Conservation (phyloP, 1,284 basidiomycete genomes). For the Cryptococcus depauperatus region DNA sequence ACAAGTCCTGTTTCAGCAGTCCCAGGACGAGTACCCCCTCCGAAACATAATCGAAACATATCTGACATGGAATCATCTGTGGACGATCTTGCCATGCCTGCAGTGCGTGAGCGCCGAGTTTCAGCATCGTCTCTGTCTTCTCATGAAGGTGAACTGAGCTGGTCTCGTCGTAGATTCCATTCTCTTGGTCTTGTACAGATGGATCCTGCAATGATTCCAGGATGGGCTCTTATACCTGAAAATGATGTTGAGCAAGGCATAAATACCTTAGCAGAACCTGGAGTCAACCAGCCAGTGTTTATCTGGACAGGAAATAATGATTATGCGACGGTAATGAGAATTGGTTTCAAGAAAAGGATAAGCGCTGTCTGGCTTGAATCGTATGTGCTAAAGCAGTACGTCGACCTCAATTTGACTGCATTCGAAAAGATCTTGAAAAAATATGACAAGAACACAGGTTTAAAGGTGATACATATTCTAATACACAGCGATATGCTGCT, state of each 20-base stretch:
- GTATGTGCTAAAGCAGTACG: slow-evolving; percentile 82
- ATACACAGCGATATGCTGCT: too few relatives aligned
- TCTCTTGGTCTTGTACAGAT: slow-evolving; percentile 29
- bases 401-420: slow-evolving; percentile 87
- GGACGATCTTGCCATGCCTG: slow-evolving; percentile 13
- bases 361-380: slow-evolving; percentile 76
- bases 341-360: slow-evolving; percentile 86
- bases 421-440: slow-evolving; percentile 97
- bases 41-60: slow-evolving; percentile 13
- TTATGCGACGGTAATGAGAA: slow-evolving; percentile 78
- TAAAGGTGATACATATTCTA: slow-evolving; percentile 49
- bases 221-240: slow-evolving; percentile 17
- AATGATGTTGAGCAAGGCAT: slow-evolving; percentile 9
- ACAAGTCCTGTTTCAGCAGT: slow-evolving; percentile 4
- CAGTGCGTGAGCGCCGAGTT: slow-evolving; percentile 25
- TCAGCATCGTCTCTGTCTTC: slow-evolving; percentile 39
- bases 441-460: slow-evolving; percentile 93
- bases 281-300: slow-evolving; percentile 22
- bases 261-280: not conserved
- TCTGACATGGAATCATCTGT: slow-evolving; percentile 27
- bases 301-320: slow-evolving; percentile 76
- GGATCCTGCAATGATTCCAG: slow-evolving; percentile 28
- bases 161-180: slow-evolving; percentile 13
- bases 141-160: slow-evolving; percentile 22
- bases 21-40: slow-evolving; percentile 6